phyloP scores from a whole-genome alignment of 2,329 filamentous ascomycete genomes.

The Mycosphaerella arachidis region DNA sequence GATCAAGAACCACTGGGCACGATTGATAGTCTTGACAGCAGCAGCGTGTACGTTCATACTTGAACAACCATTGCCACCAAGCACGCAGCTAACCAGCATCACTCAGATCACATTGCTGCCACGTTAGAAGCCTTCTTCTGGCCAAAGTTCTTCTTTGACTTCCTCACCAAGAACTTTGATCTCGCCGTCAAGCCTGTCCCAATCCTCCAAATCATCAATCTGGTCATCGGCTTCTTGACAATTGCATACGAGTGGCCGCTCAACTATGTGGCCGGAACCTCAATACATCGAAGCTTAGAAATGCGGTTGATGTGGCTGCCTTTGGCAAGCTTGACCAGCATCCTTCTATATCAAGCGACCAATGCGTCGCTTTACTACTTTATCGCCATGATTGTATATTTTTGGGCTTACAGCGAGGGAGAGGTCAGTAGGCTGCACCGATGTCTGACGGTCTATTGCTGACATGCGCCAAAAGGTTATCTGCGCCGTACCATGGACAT shows the following conservation, averaged over 20 bases:
- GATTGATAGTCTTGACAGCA: constrained; percentile 85
- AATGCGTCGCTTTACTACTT: constrained; percentile 91
- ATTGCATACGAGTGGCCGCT: constrained; percentile 91
- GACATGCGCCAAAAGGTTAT: constrained; percentile 36
- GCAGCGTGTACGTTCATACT: constrained; percentile 58
- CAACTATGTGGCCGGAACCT: constrained; percentile 67
- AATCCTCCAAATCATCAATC: constrained; percentile 81
- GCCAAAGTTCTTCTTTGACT: constrained; percentile 99
- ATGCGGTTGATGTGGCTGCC: constrained; percentile 78
- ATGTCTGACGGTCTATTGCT: neutral
- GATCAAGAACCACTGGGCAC: constrained; percentile 99
- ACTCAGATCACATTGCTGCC: constrained; percentile 71
- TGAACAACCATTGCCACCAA: neutral
- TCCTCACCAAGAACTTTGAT: constrained; percentile 85
- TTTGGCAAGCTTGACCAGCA: constrained; percentile 66
- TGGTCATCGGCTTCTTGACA: constrained; percentile 72
- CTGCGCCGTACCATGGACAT: constrained; percentile 48
- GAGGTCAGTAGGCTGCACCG: constrained; percentile 61
- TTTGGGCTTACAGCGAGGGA: constrained; percentile 95
- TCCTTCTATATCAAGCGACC: constrained; percentile 85
- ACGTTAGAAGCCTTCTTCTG: constrained; percentile 89
- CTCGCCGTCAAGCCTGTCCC: constrained; percentile 81
- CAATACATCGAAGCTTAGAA: constrained; percentile 82
- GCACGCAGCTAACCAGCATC: constrained; percentile 36
- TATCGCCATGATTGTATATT: constrained; percentile 80